phyloP scores from a whole-genome alignment of 805 yeast species.

The Zygoascus flipseniorum region DNA sequence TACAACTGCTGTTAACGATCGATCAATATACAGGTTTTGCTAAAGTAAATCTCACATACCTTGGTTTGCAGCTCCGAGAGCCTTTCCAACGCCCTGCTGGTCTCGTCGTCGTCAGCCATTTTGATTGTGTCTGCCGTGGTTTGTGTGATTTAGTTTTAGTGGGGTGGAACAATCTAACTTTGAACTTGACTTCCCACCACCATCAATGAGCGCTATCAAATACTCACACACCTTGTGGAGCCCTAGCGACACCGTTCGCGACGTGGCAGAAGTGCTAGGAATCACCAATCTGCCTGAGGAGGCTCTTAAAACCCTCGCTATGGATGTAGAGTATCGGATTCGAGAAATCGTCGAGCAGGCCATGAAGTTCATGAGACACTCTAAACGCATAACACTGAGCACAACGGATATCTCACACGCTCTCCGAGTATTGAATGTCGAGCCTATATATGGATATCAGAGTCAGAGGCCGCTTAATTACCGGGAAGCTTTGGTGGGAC shows the following conservation, averaged over 20 bases:
- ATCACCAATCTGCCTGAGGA: conserved; percentile 71
- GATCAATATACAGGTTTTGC: background rate
- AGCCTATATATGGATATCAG: conserved; percentile 88
- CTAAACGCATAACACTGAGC: conserved; percentile 72
- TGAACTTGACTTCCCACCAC: background rate
- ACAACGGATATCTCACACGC: conserved; percentile 80
- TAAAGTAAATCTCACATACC: background rate
- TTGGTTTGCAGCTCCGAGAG: background rate
- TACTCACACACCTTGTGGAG: conserved; percentile 92
- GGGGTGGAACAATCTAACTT: background rate
- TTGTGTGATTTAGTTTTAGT: too few species aligned
- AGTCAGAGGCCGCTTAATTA: conserved; percentile 61
- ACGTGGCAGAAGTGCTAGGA: conserved; percentile 90
- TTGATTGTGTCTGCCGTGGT: background rate
- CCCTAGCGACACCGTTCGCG: conserved; percentile 92
- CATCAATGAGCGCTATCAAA: conserved; percentile 18
- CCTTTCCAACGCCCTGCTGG: background rate
- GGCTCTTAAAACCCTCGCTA: conserved; percentile 87
- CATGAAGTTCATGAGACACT: conserved; percentile 89
- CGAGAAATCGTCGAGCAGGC: conserved; percentile 96
- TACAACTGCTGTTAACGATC: conserved; percentile 1
- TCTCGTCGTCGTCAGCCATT: background rate
- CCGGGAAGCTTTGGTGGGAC: conserved; percentile 80
- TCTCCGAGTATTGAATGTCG: conserved; percentile 76
- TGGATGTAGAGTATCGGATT: conserved; percentile 98